These are phyloP conservation scores for Rhododendron ovatum DNA, from an alignment of 148 eudicot genomes.

Conservation along the genomic window DNA sequence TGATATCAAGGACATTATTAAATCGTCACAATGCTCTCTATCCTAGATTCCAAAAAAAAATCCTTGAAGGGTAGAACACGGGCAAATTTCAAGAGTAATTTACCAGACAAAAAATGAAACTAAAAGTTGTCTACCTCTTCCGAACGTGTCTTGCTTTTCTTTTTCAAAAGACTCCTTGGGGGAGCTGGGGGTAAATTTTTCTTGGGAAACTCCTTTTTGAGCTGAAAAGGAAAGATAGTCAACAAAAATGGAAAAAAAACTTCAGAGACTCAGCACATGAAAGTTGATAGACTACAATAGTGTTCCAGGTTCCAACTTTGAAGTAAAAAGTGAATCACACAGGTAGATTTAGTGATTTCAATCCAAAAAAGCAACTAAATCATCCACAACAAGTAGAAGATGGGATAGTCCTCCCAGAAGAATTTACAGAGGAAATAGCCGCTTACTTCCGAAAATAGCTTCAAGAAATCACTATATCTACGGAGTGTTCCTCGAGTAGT, in stretches of 20 bases:
- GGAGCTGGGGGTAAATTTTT: slow-evolving; percentile 75
- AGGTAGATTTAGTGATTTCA: not conserved
- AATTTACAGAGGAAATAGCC: not conserved
- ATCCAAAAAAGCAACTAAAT: not conserved
- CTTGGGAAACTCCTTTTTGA: slow-evolving; percentile 55
- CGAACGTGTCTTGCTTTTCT: slow-evolving; percentile 52
- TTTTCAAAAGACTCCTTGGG: slow-evolving; percentile 67
- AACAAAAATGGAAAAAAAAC: slow-evolving; percentile 4
- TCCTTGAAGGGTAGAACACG: not conserved
- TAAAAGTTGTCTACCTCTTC: slow-evolving; percentile 60
- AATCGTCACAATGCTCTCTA: not conserved
- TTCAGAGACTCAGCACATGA: not conserved
- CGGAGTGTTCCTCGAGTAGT: slow-evolving; percentile 62
- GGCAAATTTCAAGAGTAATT: not conserved
- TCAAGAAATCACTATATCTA: slow-evolving; percentile 83
- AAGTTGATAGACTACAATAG: not conserved
- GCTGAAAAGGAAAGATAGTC: slow-evolving; percentile 41
- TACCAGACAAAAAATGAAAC: not conserved
- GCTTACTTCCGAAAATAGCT: slow-evolving; percentile 78
- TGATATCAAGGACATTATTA: not conserved
- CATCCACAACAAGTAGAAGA: not conserved
- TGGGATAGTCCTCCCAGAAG: not conserved
- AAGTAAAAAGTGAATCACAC: not conserved
- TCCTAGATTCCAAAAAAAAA: not conserved
- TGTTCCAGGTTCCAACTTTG: not conserved